Evolutionary conservation across 495 filamentous ascomycete genomes (phyloP), one percentile per base, ranked within the genome.

Genomic region (Geoglossum glabrum): DNA sequence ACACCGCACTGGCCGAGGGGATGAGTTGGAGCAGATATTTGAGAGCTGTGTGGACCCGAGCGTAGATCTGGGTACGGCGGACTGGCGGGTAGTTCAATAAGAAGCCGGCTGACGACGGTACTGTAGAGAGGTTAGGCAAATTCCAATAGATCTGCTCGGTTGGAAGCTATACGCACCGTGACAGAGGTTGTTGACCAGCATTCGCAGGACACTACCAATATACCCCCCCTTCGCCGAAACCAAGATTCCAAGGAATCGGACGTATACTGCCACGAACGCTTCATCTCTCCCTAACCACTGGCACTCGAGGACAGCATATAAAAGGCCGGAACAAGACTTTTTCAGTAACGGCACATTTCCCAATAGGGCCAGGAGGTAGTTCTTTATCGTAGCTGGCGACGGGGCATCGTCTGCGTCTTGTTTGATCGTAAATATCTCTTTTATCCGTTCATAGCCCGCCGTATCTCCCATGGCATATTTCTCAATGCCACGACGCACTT

Each of bases 211-310:
- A 15, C 71, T 60, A 28, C 67, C 68, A 47, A 84, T 71, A 68
- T 81, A 86, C 1, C 76, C 74, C 8, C 79, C 79, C 63, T 95
- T 87, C 0, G 87, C 82, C 40, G 85, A 90, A 15, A 85, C 76
- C 45, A 99, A 71, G 61, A 82, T 84, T 31, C 83, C 85, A 28
- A 97, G 67, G 54, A 97, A 86, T 55, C 85, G 78, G 51, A 84
- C 79, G 68, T 84, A 97, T 1, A 85, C 74, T 59, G 79, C 80
- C 40, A 89, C 76, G 69, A 93, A 96, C 3, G 75, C 71, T 58
- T 89, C 82, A 64, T 90, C 85, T 54, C 88, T 77, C 10, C 85
- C 87, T 45, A 95, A 76, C 92, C 92, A 99, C 38, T 80, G 73
- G 67, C 80, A 86, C 59, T 77, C 71, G 33, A 96, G 70, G 10